Evolutionary conservation across 176 grass and related monocot genomes (phyloP).

Genomic region (Poa annua): DNA sequence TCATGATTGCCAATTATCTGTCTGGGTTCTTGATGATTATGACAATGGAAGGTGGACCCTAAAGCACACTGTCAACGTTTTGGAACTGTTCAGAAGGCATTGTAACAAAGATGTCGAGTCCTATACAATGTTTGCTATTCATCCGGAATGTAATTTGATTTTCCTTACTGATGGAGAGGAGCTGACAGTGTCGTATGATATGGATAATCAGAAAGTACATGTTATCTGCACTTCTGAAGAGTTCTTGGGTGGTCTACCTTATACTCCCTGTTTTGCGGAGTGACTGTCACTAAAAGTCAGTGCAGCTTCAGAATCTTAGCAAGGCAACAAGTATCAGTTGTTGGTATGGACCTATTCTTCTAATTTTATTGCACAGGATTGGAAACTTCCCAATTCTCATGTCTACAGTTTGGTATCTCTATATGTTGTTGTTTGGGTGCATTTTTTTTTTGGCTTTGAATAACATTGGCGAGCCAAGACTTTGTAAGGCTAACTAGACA

Average conservation of each 20-base stretch:
- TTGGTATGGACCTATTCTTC: background rate
- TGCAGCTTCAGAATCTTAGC: background rate
- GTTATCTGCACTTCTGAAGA: background rate
- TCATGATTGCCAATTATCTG: background rate
- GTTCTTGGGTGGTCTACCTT: background rate
- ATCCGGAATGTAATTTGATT: background rate
- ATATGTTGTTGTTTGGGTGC: background rate
- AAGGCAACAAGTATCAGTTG: background rate
- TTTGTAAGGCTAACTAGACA: background rate
- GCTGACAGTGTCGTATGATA: conserved; percentile 8
- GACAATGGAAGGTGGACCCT: background rate
- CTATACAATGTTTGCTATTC: background rate
- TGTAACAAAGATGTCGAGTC: background rate
- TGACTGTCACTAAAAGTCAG: background rate
- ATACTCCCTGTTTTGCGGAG: background rate
- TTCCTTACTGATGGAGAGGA: background rate
- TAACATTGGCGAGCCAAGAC: background rate
- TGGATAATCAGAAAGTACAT: background rate
- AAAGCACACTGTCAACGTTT: background rate
- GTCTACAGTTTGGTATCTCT: background rate
- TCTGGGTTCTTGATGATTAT: conserved; percentile 7
- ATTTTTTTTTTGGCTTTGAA: background rate
- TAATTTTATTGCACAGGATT: background rate
- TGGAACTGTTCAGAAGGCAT: background rate
- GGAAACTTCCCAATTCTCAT: background rate